These are phyloP conservation scores for Butyriboletus appendiculatus DNA, from an alignment of 1,284 basidiomycete species.

Conservation along the genomic window DNA sequence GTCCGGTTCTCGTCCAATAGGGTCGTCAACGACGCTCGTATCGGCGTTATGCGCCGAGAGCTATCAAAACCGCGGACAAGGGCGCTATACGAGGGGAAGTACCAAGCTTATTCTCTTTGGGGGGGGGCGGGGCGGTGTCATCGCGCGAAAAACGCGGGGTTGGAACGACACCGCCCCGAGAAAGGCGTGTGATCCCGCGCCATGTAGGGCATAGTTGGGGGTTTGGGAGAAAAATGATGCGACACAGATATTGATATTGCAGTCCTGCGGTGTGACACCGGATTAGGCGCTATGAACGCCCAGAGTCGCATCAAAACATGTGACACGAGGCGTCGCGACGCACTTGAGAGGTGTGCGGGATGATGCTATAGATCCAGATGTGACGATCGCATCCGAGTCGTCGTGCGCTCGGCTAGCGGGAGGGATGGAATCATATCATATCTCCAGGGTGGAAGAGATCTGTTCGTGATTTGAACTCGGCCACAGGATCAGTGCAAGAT, in stretches of 20 bases:
- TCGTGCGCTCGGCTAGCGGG: too few relatives aligned
- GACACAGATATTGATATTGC: too few relatives aligned
- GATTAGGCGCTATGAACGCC: constrained; percentile 19
- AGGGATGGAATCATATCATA: too few relatives aligned
- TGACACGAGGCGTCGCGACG: constrained; percentile 19
- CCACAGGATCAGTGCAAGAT: constrained; percentile 15
- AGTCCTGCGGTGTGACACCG: neutral
- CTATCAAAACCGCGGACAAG: neutral
- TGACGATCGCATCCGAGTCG: neutral
- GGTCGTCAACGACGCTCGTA: neutral
- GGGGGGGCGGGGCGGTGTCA: constrained; percentile 1
- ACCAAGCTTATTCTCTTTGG: neutral
- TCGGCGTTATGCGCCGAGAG: neutral
- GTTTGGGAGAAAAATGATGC: neutral
- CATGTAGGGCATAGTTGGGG: neutral
- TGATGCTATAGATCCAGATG: constrained; percentile 1
- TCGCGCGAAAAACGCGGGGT: neutral
- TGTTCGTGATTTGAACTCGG: too few relatives aligned
- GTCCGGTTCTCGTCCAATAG: neutral
- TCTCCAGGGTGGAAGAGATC: too few relatives aligned
- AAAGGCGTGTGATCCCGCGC: neutral
- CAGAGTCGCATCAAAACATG: constrained; percentile 10
- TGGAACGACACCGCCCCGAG: neutral
- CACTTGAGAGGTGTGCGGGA: constrained; percentile 15
- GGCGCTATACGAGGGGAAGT: neutral